Base-by-base conservation (phyloP, 192 early-diverging fungal genomes). In the Geranomyces michiganensis region DNA sequence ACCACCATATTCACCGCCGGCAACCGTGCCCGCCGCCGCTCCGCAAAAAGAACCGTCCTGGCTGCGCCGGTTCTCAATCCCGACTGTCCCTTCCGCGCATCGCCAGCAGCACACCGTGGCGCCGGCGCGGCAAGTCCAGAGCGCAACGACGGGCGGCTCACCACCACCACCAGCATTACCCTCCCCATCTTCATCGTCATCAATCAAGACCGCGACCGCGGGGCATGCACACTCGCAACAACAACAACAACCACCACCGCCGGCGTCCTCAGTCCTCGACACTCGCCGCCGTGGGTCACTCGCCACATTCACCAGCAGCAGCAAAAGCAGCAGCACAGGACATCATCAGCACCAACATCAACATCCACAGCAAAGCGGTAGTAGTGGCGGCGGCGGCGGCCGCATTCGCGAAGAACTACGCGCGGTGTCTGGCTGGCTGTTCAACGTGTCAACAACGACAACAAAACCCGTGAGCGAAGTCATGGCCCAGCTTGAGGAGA, bases 361-460 rank as follows among this genome's bases (percentile, higher is more conserved):
- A 31, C 31, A 32, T 41, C 21, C 55, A 33, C 70, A n/a, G n/a
- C n/a, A n/a, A n/a, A n/a, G n/a, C n/a, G n/a, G n/a, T n/a, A n/a
- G n/a, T n/a, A n/a, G n/a, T 10, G 43, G 46, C 30, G 63, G n/a
- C n/a, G n/a, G n/a, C n/a, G n/a, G n/a, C n/a, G n/a, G 56, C 21
- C 73, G 64, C 22, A 36, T 80, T 21, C 62, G 67, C 8, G 78
- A 76, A 24, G 79, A 82, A 13, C 49, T 79, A n/a, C 68, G 78
- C 26, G 70, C 80, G 0, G 78, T 84, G 9, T 56, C 36, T 14
- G 77, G 77, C 1, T 84, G 82, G 82, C 81, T 84, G 59, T 48
- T 84, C 26, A 84, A 84, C 71, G 75, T 80, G 19, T 75, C 75
- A 24, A 82, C 82, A 0, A 84, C 82, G 17, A 68, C 78, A 12